Evolutionary conservation across 176 grass and related monocot genomes (phyloP), one percentile per base, ranked within the genome.

Genomic region (Alloteropsis semialata): DNA sequence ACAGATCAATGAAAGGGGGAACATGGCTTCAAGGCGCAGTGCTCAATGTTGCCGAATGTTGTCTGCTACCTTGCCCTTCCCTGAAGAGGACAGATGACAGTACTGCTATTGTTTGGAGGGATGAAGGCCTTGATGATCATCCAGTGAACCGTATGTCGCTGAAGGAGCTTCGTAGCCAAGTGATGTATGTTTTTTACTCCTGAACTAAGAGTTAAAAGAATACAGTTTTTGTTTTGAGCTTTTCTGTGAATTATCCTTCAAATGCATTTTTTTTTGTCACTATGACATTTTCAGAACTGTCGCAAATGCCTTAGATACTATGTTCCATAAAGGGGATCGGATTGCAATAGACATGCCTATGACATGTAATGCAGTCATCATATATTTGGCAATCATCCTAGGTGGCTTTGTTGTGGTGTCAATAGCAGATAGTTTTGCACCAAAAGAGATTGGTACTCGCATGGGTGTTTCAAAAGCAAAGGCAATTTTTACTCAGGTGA

Each of bases 321-420:
- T 98, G 76, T 95, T 98, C 71, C 81, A 55, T 15, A 90, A 93
- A 48, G 96, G 90, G 55, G 96, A 95, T 57, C 82, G 67, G 58
- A 91, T 98, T 86, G 96, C 96, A 73, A 93, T 95, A 54, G 90
- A 98, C 70, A 98, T 95, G 96, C 96, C 96, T 84, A 93, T 98
- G 96, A 95, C 96, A 73, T 98, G 90, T 79, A 87, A 88, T 54
- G 92, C 96, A 53, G 96, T 98, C 19, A 87, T 98, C 71, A 88
- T 95, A 88, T 98, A 98, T 81, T 72, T 98, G 51, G 90, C 90
- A 34, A 91, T 93, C 78, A 66, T 98, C 81, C 79, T 98, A 45
- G 85, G 92, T 77, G 96, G 96, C 37, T 91, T 85, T 80, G 82
- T 93, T 91, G 96, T 98, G 79, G 96, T 98, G 51, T 95, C 90